Evolutionary conservation across 2,329 filamentous ascomycete species (phyloP), one percentile per base, ranked within the genome.

Genomic region (Didymella glomerata): DNA sequence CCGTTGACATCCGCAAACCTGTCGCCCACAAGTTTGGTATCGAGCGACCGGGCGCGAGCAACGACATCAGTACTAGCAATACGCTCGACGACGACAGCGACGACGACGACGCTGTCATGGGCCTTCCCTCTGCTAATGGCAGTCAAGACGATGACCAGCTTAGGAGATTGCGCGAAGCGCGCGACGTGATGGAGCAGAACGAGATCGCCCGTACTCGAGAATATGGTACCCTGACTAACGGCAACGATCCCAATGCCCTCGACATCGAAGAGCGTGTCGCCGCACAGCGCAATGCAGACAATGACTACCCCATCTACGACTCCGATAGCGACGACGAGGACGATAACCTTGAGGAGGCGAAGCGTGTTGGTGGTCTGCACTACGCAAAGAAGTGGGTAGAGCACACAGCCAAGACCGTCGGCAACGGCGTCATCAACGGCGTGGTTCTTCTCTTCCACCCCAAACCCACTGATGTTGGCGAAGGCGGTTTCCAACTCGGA

Each of bases 1-100:
- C 96, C 67, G 88, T 96, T 24, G 95, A 99, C 73, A 99, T 99
- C 70, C 91, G 93, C 67, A 99, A 99, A 79, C 93, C 95, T 1
- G 86, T 88, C 28, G 92, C 87, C 4, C 92, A 95, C 70, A 88
- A 90, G 67, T 98, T 98, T 74, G 95, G 95, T 54, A 97, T 99
- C 68, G 90, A 91, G 70, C 85, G 94, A 32, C 88, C 90, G 0
- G 88, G 87, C 7, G 86, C 91, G 20, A 92, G 90, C 53, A 88
- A 88, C 32, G 91, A 88, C 36, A 88, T 90, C 54, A 89, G 87
- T 22, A 93, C 91, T 0, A 93, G 89, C 16, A 91, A 91, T 18
- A 90, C 92, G 50, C 85, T 90, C 48, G 88, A 92, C 48, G 89
- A 92, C 36, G 90, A 92, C 18, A 88, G 91, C 34, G 87, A 90